Evolutionary conservation across 2,329 filamentous ascomycete species (phyloP).

Genomic region (Knufia fluminis): DNA sequence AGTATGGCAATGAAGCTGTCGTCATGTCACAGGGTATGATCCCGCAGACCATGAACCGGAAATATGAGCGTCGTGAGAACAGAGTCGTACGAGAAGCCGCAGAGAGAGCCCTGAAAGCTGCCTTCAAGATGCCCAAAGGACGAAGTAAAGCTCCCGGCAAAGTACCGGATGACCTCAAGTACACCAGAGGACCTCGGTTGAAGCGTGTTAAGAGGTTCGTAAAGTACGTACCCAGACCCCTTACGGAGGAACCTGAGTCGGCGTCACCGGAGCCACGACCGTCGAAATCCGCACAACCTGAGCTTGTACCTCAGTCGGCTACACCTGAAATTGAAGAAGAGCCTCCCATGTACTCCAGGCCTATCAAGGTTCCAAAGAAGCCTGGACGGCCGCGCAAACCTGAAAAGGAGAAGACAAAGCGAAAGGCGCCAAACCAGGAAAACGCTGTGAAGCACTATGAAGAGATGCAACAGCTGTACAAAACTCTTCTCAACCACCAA

Average conservation of each 20-base stretch:
- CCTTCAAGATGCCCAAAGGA: constrained; percentile 14
- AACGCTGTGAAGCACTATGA: constrained; percentile 32
- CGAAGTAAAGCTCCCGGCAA: constrained; percentile 5
- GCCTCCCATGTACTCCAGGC: constrained; percentile 25
- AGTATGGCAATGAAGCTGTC: constrained; percentile 67
- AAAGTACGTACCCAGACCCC: background rate
- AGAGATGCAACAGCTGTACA: constrained; percentile 37
- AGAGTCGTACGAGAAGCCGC: constrained; percentile 19
- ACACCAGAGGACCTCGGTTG: background rate
- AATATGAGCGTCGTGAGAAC: constrained; percentile 22
- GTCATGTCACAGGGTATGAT: constrained; percentile 43
- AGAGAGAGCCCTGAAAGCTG: constrained; percentile 21
- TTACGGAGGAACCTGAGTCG: background rate
- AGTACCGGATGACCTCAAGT: constrained; percentile 2
- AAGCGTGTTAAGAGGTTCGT: constrained; percentile 5
- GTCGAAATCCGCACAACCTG: background rate
- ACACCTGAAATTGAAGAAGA: constrained; percentile 16
- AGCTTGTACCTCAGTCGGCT: background rate
- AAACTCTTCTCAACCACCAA: constrained; percentile 39
- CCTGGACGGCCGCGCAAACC: constrained; percentile 12
- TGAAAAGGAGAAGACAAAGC: constrained; percentile 15
- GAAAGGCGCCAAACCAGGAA: constrained; percentile 23
- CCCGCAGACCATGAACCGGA: constrained; percentile 17
- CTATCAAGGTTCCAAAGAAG: constrained; percentile 11
- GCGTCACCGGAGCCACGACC: background rate